A percentile compares a stretch with the other conserved stretches of the same genome.
phyloP scores from a whole-genome alignment of 371 early-diverging fungal genomes.

The Actinomucor elegans region DNA sequence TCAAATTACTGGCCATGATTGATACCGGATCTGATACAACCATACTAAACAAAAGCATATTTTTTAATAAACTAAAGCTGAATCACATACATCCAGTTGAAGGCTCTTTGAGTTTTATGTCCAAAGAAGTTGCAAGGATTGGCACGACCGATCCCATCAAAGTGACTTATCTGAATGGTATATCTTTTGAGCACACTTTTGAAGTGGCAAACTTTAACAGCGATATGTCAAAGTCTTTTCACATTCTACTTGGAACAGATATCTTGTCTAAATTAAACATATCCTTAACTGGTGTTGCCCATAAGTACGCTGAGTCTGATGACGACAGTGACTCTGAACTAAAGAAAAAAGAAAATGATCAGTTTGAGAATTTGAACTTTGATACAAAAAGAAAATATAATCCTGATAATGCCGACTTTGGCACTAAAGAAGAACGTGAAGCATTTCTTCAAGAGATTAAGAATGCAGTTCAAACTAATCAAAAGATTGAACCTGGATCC shows the following conservation, averaged over 20 bases:
- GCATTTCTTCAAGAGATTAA: no score
- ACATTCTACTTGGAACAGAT: background rate
- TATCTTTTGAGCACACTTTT: background rate
- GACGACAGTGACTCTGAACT: background rate
- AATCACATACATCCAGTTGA: background rate
- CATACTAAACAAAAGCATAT: background rate
- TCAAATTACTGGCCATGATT: no score
- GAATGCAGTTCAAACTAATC: background rate
- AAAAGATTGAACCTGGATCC: background rate
- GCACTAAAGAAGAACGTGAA: no score
- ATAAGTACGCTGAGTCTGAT: background rate
- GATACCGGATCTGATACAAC: background rate
- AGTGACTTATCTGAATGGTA: background rate
- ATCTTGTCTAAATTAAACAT: background rate
- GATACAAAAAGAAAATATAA: background rate
- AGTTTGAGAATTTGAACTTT: background rate
- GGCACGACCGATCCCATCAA: background rate
- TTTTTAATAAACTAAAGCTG: background rate
- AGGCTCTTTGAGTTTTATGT: background rate
- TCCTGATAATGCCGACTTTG: constrained; percentile 1
- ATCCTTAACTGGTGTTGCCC: constrained; percentile 1
- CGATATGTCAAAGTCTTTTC: background rate
- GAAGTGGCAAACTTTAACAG: background rate
- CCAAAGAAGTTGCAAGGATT: no score
- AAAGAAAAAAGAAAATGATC: background rate